These are phyloP conservation scores for Protomyces macrosporus DNA, from an alignment of 1,139 yeast genomes.

Conservation along the genomic window DNA sequence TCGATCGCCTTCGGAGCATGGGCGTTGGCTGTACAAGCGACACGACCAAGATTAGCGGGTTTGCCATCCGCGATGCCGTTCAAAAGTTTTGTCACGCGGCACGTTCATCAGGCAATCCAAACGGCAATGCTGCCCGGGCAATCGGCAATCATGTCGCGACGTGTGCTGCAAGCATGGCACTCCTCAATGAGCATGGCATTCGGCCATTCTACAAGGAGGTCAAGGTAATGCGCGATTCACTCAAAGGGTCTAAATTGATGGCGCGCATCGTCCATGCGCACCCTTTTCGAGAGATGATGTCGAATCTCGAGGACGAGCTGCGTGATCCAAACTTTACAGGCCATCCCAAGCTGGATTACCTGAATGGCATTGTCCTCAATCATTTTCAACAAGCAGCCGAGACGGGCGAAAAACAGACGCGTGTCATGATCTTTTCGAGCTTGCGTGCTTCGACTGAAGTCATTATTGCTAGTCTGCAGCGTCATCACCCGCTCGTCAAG, in stretches of 20 bases:
- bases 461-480: slow-evolving; percentile 63
- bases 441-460: slow-evolving; percentile 85
- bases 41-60: slow-evolving; percentile 64
- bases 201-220: slow-evolving; percentile 59
- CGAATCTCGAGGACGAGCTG: slow-evolving; percentile 46
- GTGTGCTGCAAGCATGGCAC: slow-evolving; percentile 55
- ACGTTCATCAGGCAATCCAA: slow-evolving; percentile 36
- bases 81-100: slow-evolving; percentile 36
- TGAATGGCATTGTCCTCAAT: slow-evolving; percentile 29
- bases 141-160: slow-evolving; percentile 53
- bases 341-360: slow-evolving; percentile 60
- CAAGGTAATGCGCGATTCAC: slow-evolving; percentile 29
- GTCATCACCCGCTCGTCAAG: slow-evolving; percentile 44
- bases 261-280: slow-evolving; percentile 56
- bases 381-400: slow-evolving; percentile 29
- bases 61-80: slow-evolving; percentile 65
- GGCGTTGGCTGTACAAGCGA: slow-evolving; percentile 48
- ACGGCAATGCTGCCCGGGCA: slow-evolving; percentile 30
- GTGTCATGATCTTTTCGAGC: slow-evolving; percentile 83
- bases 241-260: slow-evolving; percentile 53
- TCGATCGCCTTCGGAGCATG: slow-evolving; percentile 61
- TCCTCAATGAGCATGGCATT: slow-evolving; percentile 74
- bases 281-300: slow-evolving; percentile 46
- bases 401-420: slow-evolving; percentile 45
- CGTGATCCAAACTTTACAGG: slow-evolving; percentile 48